Evolutionary conservation across 164 flowering plant species (phyloP).

Genomic region (Chloranthus sessilifolius): DNA sequence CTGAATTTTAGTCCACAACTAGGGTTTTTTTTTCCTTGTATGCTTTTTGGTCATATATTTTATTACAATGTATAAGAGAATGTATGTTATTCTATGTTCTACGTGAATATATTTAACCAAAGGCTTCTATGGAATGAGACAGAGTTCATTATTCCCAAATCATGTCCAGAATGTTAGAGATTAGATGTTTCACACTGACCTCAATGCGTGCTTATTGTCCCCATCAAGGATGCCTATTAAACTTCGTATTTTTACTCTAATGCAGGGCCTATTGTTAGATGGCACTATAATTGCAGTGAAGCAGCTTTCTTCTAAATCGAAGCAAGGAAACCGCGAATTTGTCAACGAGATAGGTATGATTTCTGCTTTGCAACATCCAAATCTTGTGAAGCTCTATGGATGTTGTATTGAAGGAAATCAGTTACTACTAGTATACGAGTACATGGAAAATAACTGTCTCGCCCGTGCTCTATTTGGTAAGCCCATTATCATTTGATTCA

Average conservation of each 20-base stretch:
- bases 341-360: slow-evolving; percentile 59
- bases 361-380: slow-evolving; percentile 53
- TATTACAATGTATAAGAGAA: too few species aligned
- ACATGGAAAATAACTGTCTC: slow-evolving; percentile 56
- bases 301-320: slow-evolving; percentile 58
- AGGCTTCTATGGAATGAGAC: too few species aligned
- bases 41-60: too few species aligned
- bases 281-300: slow-evolving; percentile 58
- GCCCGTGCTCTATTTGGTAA: slow-evolving; percentile 51
- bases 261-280: slow-evolving; percentile 28
- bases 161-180: too few species aligned
- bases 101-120: too few species aligned
- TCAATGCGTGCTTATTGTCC: neutral
- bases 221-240: too few species aligned
- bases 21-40: too few species aligned
- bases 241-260: neutral
- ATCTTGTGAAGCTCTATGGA: slow-evolving; percentile 54
- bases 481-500: neutral
- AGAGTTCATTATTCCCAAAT: too few species aligned
- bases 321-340: slow-evolving; percentile 67
- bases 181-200: too few species aligned
- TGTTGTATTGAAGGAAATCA: slow-evolving; percentile 54
- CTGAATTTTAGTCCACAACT: too few species aligned
- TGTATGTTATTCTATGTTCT: too few species aligned
- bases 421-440: slow-evolving; percentile 47